phyloP scores from a whole-genome alignment of 768 basidiomycete species.

The Chiua virens region DNA sequence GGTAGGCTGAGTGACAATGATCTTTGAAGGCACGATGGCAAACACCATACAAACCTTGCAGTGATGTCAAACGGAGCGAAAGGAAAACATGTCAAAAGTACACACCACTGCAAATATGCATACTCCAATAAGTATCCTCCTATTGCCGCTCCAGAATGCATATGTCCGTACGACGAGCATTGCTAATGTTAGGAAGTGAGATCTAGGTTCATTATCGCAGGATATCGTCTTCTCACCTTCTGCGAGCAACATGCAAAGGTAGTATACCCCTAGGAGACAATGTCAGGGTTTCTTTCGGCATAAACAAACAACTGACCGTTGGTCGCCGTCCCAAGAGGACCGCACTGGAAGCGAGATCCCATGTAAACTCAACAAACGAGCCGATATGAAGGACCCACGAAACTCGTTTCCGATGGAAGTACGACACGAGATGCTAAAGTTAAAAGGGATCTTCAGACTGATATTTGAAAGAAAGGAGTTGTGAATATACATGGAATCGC shows the following conservation, averaged over 20 bases:
- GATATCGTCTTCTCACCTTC: constrained; percentile 13
- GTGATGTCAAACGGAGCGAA: neutral
- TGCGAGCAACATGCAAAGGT: constrained; percentile 13
- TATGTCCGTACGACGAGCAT: constrained; percentile 23
- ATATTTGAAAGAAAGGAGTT: neutral
- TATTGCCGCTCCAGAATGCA: constrained; percentile 14
- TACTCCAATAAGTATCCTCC: constrained; percentile 17
- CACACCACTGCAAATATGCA: constrained; percentile 10
- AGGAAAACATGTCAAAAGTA: neutral
- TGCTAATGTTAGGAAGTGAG: neutral
- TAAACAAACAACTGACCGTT: neutral
- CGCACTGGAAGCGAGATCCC: constrained; percentile 7
- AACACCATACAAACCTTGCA: constrained; percentile 5
- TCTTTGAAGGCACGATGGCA: constrained; percentile 9
- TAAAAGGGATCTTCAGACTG: neutral
- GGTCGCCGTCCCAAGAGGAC: constrained; percentile 8
- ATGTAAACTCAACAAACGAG: neutral
- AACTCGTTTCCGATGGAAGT: neutral
- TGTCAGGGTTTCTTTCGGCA: neutral
- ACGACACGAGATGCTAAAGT: constrained; percentile 4
- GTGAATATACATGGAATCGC: constrained; percentile 8
- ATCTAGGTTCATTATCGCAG: neutral
- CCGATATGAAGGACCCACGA: constrained; percentile 3
- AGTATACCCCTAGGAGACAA: constrained; percentile 9
- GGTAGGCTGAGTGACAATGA: neutral